Evolutionary conservation across 257 asterid species (phyloP), one percentile per base, ranked within the genome.

Genomic region (Solanum neorickii): DNA sequence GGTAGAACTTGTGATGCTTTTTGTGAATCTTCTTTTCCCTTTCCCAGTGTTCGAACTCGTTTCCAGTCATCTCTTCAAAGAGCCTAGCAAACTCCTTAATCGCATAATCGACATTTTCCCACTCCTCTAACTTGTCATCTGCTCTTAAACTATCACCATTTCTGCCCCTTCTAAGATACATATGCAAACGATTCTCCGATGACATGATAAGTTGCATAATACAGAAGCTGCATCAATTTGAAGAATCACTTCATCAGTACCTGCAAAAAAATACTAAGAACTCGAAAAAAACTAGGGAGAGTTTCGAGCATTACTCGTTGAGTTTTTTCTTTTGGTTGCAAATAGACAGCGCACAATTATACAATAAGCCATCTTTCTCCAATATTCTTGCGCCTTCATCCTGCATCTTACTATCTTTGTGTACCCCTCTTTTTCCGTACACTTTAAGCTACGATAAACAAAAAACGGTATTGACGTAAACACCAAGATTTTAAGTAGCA

Each of bases 381-480:
- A 93, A 90, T 89, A 97, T 94, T 13, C 91, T 91, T 23, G 94
- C 98, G 3, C 98, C 98, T 75, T 87, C 89, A 7, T 94, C 94
- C 87, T 91, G 96, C 93, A 97, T 68, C 82, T 92, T 95, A 0
- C 96, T 88, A 87, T 93, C 99, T 92, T 91, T 94, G 89, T 97
- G 98, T 65, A 97, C 99, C 4, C 98, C 95, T 87, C 98, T 92
- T 90, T 95, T 97, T 23, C 99, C 99, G 20, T 52, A 95, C 9
- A 97, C 86, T 90, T 95, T 95, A 7, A 96, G 94, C 99, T 95
- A 93, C 25, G 82, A 35, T 21, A 18, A 21, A 23, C 9, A 68
- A 29, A 47, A 47, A 29, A 47, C 2, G 1, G 29, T 10, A 49
- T 31, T 47, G 68, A 80, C 3, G 3, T 18, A 29, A 49, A 29